Conservation (phyloP, 164 flowering plant species). For the Macadamia tetraphylla region DNA sequence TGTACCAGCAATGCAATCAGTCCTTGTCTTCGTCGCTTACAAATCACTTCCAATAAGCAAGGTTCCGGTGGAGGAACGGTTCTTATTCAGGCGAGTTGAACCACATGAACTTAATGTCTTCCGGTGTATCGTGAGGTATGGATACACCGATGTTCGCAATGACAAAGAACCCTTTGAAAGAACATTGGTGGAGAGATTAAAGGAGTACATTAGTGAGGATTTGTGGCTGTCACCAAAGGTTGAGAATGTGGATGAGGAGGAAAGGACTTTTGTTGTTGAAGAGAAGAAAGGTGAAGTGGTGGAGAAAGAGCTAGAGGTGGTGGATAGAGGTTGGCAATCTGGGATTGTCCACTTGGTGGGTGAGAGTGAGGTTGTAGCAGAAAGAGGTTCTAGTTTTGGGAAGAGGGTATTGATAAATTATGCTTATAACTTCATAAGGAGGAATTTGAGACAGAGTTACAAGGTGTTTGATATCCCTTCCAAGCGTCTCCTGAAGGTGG, state of each 20-base stretch:
- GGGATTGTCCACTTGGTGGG: conserved; percentile 66
- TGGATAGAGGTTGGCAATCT: conserved; percentile 34
- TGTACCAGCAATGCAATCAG: conserved; percentile 67
- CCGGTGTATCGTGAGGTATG: not conserved
- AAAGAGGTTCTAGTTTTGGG: conserved; percentile 33
- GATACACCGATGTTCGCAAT: not conserved
- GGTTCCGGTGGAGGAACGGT: not conserved
- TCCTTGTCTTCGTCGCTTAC: conserved; percentile 1
- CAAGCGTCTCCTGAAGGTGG: conserved; percentile 35
- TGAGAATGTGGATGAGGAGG: not conserved
- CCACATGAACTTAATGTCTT: not conserved
- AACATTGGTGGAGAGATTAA: not conserved
- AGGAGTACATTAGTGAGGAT: conserved; percentile 42
- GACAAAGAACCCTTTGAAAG: not conserved
- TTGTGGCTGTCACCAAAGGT: conserved; percentile 7
- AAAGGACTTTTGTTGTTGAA: too few species aligned
- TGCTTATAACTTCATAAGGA: conserved; percentile 50
- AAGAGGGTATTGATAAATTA: conserved; percentile 58
- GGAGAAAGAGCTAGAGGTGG: conserved; percentile 28
- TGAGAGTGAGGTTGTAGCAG: conserved; percentile 57
- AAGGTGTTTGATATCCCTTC: conserved; percentile 55
- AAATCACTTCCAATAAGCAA: conserved; percentile 46
- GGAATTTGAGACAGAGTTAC: conserved; percentile 50
- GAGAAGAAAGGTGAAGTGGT: not conserved
- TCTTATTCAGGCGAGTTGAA: not conserved